Conservation (phyloP, 306 rosid species). For the Cicer yamashitae region DNA sequence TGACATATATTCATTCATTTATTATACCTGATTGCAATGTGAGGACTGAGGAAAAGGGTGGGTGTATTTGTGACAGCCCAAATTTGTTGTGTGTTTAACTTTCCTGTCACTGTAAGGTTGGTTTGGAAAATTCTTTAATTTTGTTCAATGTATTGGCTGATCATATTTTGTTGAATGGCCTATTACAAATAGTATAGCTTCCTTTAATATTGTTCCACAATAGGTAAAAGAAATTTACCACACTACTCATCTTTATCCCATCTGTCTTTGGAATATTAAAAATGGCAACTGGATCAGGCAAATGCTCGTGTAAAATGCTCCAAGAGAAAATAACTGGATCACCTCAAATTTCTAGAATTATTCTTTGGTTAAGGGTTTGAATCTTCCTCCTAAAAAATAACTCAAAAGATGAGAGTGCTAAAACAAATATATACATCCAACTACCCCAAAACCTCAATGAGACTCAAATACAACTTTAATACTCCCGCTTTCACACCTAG, state of each 20-base stretch:
- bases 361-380: not conserved
- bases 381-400: no score
- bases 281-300: not conserved
- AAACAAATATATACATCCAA: no score
- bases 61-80: constrained; percentile 24
- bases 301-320: not conserved
- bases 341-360: not conserved
- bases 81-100: constrained; percentile 44
- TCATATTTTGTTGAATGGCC: constrained; percentile 25
- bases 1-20: constrained; percentile 42
- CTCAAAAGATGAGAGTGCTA: no score
- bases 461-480: no score
- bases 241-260: not conserved
- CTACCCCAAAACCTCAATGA: no score
- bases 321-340: not conserved
- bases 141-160: constrained; percentile 34
- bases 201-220: constrained; percentile 3
- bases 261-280: not conserved
- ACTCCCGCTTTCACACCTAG: no score
- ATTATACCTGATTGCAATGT: constrained; percentile 22
- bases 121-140: constrained; percentile 31
- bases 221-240: not conserved
- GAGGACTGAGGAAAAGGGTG: constrained; percentile 38
- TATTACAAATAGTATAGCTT: constrained; percentile 1
- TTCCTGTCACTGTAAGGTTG: constrained; percentile 41